These are phyloP conservation scores for Silene conica DNA, from an alignment of 148 eudicot genomes.

Conservation along the genomic window DNA sequence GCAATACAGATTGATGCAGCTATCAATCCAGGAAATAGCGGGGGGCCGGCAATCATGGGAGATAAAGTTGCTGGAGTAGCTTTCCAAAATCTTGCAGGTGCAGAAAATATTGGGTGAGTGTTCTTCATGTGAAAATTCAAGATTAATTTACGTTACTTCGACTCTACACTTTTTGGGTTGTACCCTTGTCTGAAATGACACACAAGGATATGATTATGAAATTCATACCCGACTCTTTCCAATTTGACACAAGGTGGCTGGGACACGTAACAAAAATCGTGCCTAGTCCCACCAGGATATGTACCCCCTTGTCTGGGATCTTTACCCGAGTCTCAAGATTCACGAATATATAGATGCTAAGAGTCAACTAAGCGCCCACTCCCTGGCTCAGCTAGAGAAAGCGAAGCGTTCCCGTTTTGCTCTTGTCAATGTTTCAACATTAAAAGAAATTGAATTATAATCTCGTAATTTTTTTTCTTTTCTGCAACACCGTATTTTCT, in stretches of 20 bases:
- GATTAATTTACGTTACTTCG: not conserved
- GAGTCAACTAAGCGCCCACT: not conserved
- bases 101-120: conserved; percentile 95
- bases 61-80: conserved; percentile 98
- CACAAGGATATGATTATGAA: too few relatives aligned
- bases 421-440: not conserved
- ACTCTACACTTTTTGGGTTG: too few relatives aligned
- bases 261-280: too few relatives aligned
- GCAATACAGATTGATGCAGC: conserved; percentile 99
- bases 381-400: not conserved
- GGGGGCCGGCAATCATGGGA: conserved; percentile 99
- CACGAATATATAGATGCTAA: not conserved
- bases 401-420: not conserved
- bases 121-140: not conserved
- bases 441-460: too few relatives aligned
- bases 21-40: conserved; percentile 97
- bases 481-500: not conserved
- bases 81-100: conserved; percentile 95
- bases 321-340: too few relatives aligned
- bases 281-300: too few relatives aligned
- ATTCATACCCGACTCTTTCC: too few relatives aligned
- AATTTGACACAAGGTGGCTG: too few relatives aligned
- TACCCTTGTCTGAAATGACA: too few relatives aligned
- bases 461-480: too few relatives aligned
- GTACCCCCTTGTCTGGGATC: too few relatives aligned